These are phyloP conservation scores for Barnettozyma hawaiiensis DNA, from an alignment of 1,139 yeast genomes.

Conservation along the genomic window DNA sequence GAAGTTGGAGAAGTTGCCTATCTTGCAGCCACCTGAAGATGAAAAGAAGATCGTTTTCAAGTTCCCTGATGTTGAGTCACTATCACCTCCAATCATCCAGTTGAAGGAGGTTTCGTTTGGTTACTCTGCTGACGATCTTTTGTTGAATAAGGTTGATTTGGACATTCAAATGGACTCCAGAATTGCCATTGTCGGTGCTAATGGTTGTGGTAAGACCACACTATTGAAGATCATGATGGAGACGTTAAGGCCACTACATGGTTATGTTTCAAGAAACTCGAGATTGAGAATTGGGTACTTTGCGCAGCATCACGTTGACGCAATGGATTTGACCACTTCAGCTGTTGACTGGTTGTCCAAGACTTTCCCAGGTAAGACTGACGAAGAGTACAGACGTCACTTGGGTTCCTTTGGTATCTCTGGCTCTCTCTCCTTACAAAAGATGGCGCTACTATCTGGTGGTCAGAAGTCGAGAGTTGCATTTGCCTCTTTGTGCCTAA, in stretches of 20 bases:
- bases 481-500: slow-evolving; percentile 87
- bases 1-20: slow-evolving; percentile 88
- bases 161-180: slow-evolving; percentile 93
- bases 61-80: slow-evolving; percentile 90
- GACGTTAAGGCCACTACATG: slow-evolving; percentile 61
- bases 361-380: slow-evolving; percentile 87
- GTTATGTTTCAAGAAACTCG: slow-evolving; percentile 74
- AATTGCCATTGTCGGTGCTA: slow-evolving; percentile 96
- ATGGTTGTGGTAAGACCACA: slow-evolving; percentile 98
- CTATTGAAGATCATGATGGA: slow-evolving; percentile 82
- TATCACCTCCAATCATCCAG: slow-evolving; percentile 93
- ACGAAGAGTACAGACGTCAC: slow-evolving; percentile 95
- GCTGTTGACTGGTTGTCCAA: slow-evolving; percentile 95
- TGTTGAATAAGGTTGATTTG: slow-evolving; percentile 71
- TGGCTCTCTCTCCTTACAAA: slow-evolving; percentile 88
- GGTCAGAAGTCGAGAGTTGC: slow-evolving; percentile 99
- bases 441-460: slow-evolving; percentile 86
- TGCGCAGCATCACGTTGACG: slow-evolving; percentile 99
- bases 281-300: slow-evolving; percentile 92
- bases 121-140: slow-evolving; percentile 56
- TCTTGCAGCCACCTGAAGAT: slow-evolving; percentile 91
- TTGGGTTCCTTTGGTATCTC: slow-evolving; percentile 96
- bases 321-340: slow-evolving; percentile 84
- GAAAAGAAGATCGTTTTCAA: slow-evolving; percentile 79
- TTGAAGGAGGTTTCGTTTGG: slow-evolving; percentile 85